Base-by-base conservation (phyloP, 2,329 filamentous ascomycete species). In the Ophiostoma australiae region DNA sequence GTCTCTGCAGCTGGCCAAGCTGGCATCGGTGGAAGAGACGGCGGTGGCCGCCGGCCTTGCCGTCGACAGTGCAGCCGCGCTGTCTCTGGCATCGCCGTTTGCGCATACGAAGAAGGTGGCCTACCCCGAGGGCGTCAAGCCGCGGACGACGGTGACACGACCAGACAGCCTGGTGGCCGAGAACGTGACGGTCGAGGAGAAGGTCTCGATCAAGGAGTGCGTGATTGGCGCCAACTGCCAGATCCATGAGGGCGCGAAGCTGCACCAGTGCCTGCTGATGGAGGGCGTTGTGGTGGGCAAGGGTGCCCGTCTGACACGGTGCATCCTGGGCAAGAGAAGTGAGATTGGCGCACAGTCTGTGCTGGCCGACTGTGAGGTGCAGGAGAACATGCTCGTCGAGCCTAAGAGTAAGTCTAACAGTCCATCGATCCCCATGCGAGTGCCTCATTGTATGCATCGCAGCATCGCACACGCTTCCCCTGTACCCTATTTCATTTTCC, bases 201-300 rank as follows among this genome's bases (percentile, higher is more conserved):
- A 94, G 78, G 90, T 89, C 33, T 91, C 93, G n/a, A 91, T 99
- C 81, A 97, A 97, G 79, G 93, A 97, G 80, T 91, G 86, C 52
- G 92, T 97, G 39, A 88, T 99, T 58, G 95, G 95, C 2, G 88
- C 92, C 4, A 93, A 92, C 76, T 97, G 93, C 78, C 90, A 91
- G 76, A 94, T 99, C 74, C 89, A 90, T 73, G 89, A 90, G 75
- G 93, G 93, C n/a, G 93, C 91, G 39, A 91, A 94, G 74, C 81
- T 99, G 65, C 89, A 89, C n/a, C 87, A 94, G 74, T 98, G 94
- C 79, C 80, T 98, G 67, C 82, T 98, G 27, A 97, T 98, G 93
- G 94, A 98, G 73, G 92, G 92, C 3, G 94, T 92, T 0, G 89
- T 92, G 8, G 86, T 99, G 15, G 94, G 92, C 17, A 91, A 92